Base-by-base conservation (phyloP, 2,329 filamentous ascomycete species). In the Lecanicillium sp. region DNA sequence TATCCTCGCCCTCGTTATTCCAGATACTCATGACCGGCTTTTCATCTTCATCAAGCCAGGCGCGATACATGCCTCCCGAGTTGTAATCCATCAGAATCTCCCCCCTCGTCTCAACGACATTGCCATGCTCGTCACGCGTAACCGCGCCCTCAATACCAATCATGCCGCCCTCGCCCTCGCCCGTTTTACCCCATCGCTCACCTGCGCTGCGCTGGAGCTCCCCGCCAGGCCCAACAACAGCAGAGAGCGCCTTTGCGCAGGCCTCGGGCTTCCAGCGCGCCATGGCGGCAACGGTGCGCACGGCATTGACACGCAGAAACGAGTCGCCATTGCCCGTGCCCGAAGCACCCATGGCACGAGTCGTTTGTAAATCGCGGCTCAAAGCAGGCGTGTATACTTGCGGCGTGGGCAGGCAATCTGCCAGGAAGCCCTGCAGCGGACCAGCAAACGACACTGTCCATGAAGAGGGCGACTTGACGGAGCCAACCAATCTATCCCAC, bases 311-410 rank as follows among this genome's bases (percentile, higher is more conserved):
- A 4, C 86, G 78, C 13, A 94, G 68, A 56, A 94, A 95, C 0
- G 84, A 86, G 59, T 95, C 88, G 1, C 89, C 88, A 50, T 95
- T 94, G 0, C 88, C 89, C 0, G 87, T 90, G 1, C 85, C 84
- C 0, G 84, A 90, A 9, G 86, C 64, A 0, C 71, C 85, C 6
- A 73, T 53, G 0, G 69, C 66, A 5, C 53, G 75, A 1, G 59
- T 67, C 5, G 59, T 63, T n/a, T 57, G 47, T 3, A 47, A 38
- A 7, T 18, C 30, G 31, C 25, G 28, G 22, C 18, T n/a, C 13
- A 6, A 13, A 7, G 53, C 18, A 3, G 64, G 67, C 3, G 48
- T 47, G 47, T 69, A 69, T 13, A 54, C 22, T 14, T 58, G 62
- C 5, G 69, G 68, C 5, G 62, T 65, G 0, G 77, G 75, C 1